A percentile compares a stretch with the other conserved stretches of the same genome.
These are phyloP conservation scores for Ephemerocybe angulata DNA, from an alignment of 768 basidiomycete species.

Conservation along the genomic window DNA sequence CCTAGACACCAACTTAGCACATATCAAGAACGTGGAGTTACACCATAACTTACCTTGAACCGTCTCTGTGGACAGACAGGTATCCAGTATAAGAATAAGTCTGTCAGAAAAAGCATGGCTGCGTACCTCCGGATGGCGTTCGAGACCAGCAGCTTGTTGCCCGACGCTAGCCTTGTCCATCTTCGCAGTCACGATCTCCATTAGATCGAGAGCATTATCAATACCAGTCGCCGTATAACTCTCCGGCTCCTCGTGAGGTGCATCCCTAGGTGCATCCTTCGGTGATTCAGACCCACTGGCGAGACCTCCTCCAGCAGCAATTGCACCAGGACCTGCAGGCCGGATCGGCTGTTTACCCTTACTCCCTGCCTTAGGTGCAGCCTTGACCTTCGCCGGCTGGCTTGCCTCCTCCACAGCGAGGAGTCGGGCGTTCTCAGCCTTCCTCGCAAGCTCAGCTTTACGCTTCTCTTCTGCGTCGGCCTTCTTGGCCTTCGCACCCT, in stretches of 20 bases:
- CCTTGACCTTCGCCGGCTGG: conserved; percentile 54
- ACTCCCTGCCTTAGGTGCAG: conserved; percentile 63
- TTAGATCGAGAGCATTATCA: conserved; percentile 84
- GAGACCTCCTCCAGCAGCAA: conserved; percentile 67
- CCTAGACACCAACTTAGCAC: conserved; percentile 36
- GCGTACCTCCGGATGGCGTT: conserved; percentile 88
- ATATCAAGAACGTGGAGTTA: neutral
- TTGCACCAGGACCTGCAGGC: conserved; percentile 81
- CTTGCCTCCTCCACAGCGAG: conserved; percentile 85
- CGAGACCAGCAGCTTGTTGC: conserved; percentile 79
- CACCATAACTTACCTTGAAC: conserved; percentile 61
- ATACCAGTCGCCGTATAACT: conserved; percentile 82
- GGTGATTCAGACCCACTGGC: too few relatives aligned
- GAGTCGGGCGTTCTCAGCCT: conserved; percentile 80
- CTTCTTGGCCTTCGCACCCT: conserved; percentile 57
- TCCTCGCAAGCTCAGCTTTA: conserved; percentile 75
- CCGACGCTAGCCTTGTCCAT: conserved; percentile 92
- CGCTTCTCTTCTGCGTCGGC: conserved; percentile 80
- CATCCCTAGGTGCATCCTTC: too few relatives aligned
- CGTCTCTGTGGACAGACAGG: conserved; percentile 59
- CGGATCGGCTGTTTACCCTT: conserved; percentile 43
- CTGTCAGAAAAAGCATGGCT: neutral
- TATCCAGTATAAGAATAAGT: conserved; percentile 12
- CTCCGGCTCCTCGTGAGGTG: conserved; percentile 56
- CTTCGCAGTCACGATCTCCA: conserved; percentile 87